Base-by-base conservation (phyloP, 2,329 filamentous ascomycete genomes). In the Sporothrix sp. region DNA sequence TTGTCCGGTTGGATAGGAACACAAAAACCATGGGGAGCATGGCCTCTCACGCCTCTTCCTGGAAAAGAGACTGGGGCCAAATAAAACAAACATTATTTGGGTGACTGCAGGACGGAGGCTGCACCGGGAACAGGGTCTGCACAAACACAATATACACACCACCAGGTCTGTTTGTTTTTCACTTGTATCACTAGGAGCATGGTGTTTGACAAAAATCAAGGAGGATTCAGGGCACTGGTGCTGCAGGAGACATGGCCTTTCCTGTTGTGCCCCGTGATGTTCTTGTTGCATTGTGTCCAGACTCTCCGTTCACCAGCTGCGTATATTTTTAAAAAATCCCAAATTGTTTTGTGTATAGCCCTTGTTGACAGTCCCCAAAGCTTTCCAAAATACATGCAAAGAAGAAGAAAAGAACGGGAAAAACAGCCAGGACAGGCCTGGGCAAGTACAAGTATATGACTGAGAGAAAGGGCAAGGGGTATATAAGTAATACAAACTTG, bases 371-470 rank as follows among this genome's bases (percentile, higher is more conserved):
- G n/a, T n/a, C n/a, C n/a, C n/a, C n/a, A n/a, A n/a, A n/a, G n/a
- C n/a, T n/a, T n/a, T n/a, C n/a, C n/a, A 28, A 28, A 13, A 20
- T 30, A 10, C 25, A 45, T 32, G 18, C 33, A 25, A 25, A 14
- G 4, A 37, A 16, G 6, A 30, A 36, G 23, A 43, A 40, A 44
- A 45, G 36, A n/a, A 44, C 40, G 45, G 48, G 54, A 47, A 48
- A 44, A 27, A 37, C 18, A 45, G 10, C 1, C 16, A 38, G 28
- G 9, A 23, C 25, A 30, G n/a, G n/a, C n/a, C n/a, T n/a, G 35
- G 13, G 16, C 51, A 46, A 47, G 54, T 42, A 52, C 7, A 14
- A 36, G 11, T 36, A 33, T 37, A 27, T 28, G 30, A 9, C 5
- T 8, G 7, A n/a, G 4, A 18, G 20, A 44, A 39, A 16, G 36